A percentile compares a stretch with the other conserved stretches of the same genome.
Evolutionary conservation across 768 basidiomycete genomes (phyloP).

Genomic region (Rubroboletus pulcherrimus): DNA sequence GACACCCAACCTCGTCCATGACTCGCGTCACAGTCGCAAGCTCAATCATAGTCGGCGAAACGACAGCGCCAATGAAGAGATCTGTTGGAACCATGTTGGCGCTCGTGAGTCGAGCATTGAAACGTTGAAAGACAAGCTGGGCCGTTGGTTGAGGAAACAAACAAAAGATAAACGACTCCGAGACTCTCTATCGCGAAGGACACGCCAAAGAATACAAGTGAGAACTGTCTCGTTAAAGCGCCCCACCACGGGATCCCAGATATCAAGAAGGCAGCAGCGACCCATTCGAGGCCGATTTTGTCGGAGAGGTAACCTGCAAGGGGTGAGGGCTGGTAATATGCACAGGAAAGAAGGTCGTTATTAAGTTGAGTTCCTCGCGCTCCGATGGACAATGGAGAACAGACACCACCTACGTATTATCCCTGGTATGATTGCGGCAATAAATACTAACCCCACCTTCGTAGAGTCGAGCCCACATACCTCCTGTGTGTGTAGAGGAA

Average conservation of each 20-base stretch:
- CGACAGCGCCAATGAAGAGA: background rate
- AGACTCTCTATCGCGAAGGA: background rate
- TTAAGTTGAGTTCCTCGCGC: background rate
- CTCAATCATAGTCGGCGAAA: background rate
- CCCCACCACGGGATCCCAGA: background rate
- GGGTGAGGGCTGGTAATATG: background rate
- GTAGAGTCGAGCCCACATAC: background rate
- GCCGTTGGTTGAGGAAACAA: background rate
- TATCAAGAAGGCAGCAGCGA: background rate
- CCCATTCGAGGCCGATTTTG: background rate
- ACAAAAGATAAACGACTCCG: background rate
- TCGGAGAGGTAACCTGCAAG: background rate
- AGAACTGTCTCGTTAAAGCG: background rate
- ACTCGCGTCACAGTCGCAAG: background rate
- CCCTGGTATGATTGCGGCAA: background rate
- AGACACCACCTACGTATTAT: background rate
- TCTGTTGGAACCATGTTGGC: background rate
- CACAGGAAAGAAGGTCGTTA: background rate
- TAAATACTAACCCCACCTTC: background rate
- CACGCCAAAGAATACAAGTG: background rate
- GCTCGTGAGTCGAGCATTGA: background rate
- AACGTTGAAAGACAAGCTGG: background rate
- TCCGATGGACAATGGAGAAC: background rate
- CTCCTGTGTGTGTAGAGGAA: background rate
- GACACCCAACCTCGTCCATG: background rate